phyloP scores from a whole-genome alignment of 2,329 filamentous ascomycete genomes.

The Hypoxylon sp. region DNA sequence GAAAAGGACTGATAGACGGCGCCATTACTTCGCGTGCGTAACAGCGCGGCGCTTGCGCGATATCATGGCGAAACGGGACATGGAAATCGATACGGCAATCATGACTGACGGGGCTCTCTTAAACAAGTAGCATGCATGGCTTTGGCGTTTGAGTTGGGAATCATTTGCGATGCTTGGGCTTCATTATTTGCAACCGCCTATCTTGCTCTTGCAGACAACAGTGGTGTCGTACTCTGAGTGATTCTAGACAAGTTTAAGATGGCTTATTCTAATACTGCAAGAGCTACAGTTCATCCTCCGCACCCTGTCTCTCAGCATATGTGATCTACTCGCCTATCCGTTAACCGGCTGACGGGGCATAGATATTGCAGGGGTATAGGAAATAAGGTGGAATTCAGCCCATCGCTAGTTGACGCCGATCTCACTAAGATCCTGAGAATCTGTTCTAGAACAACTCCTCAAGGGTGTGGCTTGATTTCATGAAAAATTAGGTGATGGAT shows the following conservation, averaged over 20 bases:
- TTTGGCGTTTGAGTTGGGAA: constrained; percentile 31
- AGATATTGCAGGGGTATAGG: constrained; percentile 1
- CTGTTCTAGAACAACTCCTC: neutral
- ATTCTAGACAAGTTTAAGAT: constrained; percentile 5
- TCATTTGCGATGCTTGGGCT: constrained; percentile 11
- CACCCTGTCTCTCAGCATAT: neutral
- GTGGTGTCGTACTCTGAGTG: constrained; percentile 2
- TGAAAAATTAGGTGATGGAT: neutral
- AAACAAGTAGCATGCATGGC: constrained; percentile 33
- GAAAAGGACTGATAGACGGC: constrained; percentile 67
- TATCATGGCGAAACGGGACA: constrained; percentile 19
- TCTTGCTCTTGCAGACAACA: constrained; percentile 12
- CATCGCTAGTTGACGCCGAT: constrained; percentile 14
- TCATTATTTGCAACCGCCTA: constrained; percentile 10
- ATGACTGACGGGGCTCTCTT: constrained; percentile 1
- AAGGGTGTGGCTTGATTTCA: neutral
- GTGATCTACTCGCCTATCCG: neutral
- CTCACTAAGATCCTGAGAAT: constrained; percentile 6
- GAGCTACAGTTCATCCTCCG: too few species aligned
- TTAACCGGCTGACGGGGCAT: neutral
- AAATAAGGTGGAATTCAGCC: neutral
- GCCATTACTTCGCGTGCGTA: neutral
- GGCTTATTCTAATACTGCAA: neutral
- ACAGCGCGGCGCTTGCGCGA: neutral
- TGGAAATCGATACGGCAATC: constrained; percentile 3